Conservation (phyloP, 768 basidiomycete species). For the Neoboletus brunneissimus region DNA sequence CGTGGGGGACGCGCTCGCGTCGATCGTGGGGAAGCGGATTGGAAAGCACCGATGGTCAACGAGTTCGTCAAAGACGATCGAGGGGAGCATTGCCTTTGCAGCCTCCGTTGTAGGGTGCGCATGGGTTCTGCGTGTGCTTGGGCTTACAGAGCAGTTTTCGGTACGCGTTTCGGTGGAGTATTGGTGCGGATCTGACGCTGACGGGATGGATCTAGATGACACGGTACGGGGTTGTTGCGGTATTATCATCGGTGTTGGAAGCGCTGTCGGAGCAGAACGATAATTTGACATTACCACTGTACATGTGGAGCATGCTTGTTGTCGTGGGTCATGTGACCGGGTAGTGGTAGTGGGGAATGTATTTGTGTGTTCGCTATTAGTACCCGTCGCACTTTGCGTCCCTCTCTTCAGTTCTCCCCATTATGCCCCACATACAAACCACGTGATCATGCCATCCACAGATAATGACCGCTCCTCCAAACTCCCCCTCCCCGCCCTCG, state of each 20-base stretch:
- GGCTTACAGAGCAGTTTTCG: conserved; percentile 71
- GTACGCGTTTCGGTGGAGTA: conserved; percentile 43
- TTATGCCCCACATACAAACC: too few relatives aligned
- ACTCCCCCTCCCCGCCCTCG: conserved; percentile 16
- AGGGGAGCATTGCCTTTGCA: conserved; percentile 85
- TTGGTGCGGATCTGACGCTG: conserved; percentile 11
- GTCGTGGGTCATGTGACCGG: conserved; percentile 41
- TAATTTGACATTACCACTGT: conserved; percentile 94
- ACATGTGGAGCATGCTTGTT: conserved; percentile 87
- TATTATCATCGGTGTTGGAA: conserved; percentile 75
- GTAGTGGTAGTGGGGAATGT: conserved; percentile 23
- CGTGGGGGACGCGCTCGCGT: conserved; percentile 92
- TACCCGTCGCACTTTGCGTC: not conserved
- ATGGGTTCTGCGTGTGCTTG: conserved; percentile 66
- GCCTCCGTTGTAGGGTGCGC: conserved; percentile 66
- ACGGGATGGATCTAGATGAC: conserved; percentile 47
- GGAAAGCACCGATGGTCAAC: conserved; percentile 85
- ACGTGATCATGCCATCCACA: conserved; percentile 30
- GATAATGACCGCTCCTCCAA: conserved; percentile 21
- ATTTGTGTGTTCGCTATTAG: not conserved
- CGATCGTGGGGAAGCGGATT: conserved; percentile 83
- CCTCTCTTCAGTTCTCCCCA: too few relatives aligned
- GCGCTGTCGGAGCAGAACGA: conserved; percentile 96
- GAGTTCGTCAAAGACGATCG: conserved; percentile 82
- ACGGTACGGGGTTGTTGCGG: conserved; percentile 62